Evolutionary conservation across 129 eudicot species (phyloP).

Genomic region (Artemisia annua): DNA sequence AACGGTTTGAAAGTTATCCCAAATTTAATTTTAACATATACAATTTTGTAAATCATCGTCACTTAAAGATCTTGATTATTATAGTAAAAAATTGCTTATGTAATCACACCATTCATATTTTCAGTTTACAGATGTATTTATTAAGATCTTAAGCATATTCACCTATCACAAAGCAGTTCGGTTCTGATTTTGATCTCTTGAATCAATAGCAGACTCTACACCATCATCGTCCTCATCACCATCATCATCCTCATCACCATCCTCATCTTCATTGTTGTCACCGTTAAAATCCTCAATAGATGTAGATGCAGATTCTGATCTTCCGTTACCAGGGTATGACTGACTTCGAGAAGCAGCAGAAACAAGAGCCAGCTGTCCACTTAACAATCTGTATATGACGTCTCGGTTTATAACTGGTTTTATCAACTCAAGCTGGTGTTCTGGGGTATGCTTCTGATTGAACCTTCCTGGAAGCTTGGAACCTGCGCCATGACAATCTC

Average conservation of each 20-base stretch:
- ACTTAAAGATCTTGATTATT: too few species aligned
- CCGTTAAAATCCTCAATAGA: slow-evolving; percentile 1
- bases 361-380: slow-evolving; percentile 43
- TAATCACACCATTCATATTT: too few species aligned
- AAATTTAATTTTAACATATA: too few species aligned
- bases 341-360: slow-evolving; percentile 32
- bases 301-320: slow-evolving; percentile 21
- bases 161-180: slow-evolving; percentile 24
- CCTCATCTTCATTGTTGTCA: neutral
- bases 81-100: too few species aligned
- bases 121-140: too few species aligned
- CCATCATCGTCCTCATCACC: slow-evolving; percentile 15
- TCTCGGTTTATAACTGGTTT: slow-evolving; percentile 31
- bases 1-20: too few species aligned
- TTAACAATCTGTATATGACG: slow-evolving; percentile 39
- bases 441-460: slow-evolving; percentile 73
- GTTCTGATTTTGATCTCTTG: slow-evolving; percentile 29
- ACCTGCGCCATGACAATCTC: slow-evolving; percentile 55
- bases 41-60: too few species aligned
- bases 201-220: slow-evolving; percentile 24
- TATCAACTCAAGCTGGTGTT: slow-evolving; percentile 57
- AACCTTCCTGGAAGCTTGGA: slow-evolving; percentile 80
- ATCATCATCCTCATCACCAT: slow-evolving; percentile 1
- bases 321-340: slow-evolving; percentile 15
- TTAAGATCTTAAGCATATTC: neutral